phyloP scores from a whole-genome alignment of 208 protist genomes.

The Leishmania amazonensis region DNA sequence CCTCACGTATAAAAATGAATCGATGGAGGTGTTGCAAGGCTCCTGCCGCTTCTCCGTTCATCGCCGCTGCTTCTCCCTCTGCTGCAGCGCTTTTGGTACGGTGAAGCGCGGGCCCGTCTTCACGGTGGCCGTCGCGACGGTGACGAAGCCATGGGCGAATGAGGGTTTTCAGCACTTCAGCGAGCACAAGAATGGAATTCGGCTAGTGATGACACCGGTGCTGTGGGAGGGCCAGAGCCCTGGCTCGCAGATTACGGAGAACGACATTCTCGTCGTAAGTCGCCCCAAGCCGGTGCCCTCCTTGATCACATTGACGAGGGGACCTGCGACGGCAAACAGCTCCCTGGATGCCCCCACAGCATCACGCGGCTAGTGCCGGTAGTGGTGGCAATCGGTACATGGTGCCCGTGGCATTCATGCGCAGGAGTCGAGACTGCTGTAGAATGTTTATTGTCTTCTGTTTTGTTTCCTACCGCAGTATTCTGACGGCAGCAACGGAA shows the following conservation, averaged over 20 bases:
- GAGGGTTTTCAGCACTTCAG: constrained; percentile 49
- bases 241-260: constrained; percentile 63
- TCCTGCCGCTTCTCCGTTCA: constrained; percentile 62
- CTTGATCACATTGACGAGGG: background rate
- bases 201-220: constrained; percentile 68
- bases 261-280: constrained; percentile 66
- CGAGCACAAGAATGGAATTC: constrained; percentile 57
- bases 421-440: background rate
- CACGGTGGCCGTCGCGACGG: constrained; percentile 55
- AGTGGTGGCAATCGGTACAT: background rate
- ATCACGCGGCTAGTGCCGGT: background rate
- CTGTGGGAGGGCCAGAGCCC: constrained; percentile 49
- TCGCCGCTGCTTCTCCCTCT: constrained; percentile 63
- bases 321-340: background rate
- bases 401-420: background rate
- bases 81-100: constrained; percentile 50
- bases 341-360: background rate
- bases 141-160: constrained; percentile 55
- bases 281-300: constrained; percentile 13
- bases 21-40: constrained; percentile 68
- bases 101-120: constrained; percentile 58
- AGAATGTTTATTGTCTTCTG: too few relatives aligned
- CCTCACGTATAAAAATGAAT: constrained; percentile 64
- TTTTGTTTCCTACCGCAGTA: background rate
- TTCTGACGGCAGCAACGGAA: background rate